phyloP scores from a whole-genome alignment of 352 stramenopile genomes.

The Phytophthora uliginosa region DNA sequence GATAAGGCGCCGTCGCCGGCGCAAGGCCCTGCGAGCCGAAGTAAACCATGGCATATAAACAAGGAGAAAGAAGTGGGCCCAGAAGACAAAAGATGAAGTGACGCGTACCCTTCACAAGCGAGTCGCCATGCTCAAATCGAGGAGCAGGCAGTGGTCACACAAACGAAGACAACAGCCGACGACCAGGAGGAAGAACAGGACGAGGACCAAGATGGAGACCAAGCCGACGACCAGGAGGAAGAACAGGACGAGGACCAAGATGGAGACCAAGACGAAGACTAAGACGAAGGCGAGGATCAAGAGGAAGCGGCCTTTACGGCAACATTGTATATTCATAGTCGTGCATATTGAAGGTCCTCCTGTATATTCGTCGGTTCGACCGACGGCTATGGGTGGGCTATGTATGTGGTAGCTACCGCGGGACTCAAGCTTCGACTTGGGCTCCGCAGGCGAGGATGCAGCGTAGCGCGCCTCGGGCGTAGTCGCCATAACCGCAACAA shows the following conservation, averaged over 20 bases:
- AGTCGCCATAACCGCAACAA: conserved; percentile 5
- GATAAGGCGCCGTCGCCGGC: neutral
- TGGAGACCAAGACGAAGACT: neutral
- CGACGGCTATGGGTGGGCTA: neutral
- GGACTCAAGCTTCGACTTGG: neutral
- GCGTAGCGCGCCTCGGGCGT: neutral
- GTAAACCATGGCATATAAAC: neutral
- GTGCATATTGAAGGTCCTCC: neutral
- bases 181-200: neutral
- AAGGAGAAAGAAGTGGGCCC: neutral
- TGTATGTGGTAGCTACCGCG: conserved; percentile 4
- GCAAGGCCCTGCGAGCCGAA: neutral
- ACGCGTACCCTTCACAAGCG: neutral
- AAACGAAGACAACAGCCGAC: neutral
- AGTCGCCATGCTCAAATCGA: neutral
- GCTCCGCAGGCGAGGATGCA: neutral
- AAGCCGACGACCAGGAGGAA: neutral
- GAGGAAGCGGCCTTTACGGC: neutral
- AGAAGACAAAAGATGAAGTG: neutral
- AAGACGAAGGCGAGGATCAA: neutral
- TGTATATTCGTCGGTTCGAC: neutral
- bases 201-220: neutral
- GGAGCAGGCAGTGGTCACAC: neutral
- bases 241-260: neutral
- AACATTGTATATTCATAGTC: neutral